These are phyloP conservation scores for Inonotus hispidus DNA, from an alignment of 1,284 basidiomycete species.

Conservation along the genomic window DNA sequence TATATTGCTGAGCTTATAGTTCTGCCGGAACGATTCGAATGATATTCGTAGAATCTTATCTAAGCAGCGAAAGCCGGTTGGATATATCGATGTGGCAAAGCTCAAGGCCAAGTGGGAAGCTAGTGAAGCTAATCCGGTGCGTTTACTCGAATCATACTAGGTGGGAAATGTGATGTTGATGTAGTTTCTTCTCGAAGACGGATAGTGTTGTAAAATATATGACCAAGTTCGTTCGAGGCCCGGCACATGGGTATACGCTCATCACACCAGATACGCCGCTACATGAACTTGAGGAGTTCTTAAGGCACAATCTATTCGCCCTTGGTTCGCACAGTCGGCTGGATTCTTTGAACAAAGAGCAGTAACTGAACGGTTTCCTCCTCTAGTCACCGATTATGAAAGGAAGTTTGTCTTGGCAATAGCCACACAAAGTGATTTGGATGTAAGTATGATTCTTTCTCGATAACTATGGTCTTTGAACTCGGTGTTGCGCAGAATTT, in stretches of 20 bases:
- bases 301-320: constrained; percentile 68
- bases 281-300: constrained; percentile 71
- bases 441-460: constrained; percentile 37
- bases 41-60: constrained; percentile 60
- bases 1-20: constrained; percentile 8
- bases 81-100: constrained; percentile 72
- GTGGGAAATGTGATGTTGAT: neutral
- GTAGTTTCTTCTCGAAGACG: constrained; percentile 37
- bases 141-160: constrained; percentile 25
- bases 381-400: constrained; percentile 70
- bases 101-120: constrained; percentile 77
- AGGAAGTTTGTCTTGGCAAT: constrained; percentile 85
- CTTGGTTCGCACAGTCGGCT: constrained; percentile 45
- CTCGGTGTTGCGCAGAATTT: constrained; percentile 20
- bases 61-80: constrained; percentile 64
- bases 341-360: neutral
- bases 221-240: constrained; percentile 68
- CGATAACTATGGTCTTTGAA: neutral
- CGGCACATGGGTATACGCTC: constrained; percentile 65
- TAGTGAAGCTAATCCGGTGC: constrained; percentile 63
- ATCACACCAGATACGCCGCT: constrained; percentile 79
- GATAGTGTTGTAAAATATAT: constrained; percentile 66
- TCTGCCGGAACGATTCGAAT: neutral
- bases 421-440: constrained; percentile 74
- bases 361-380: neutral